Evolutionary conservation across 2,329 filamentous ascomycete genomes (phyloP), one percentile per base, ranked within the genome.

Genomic region (Hypoxylon sp.): DNA sequence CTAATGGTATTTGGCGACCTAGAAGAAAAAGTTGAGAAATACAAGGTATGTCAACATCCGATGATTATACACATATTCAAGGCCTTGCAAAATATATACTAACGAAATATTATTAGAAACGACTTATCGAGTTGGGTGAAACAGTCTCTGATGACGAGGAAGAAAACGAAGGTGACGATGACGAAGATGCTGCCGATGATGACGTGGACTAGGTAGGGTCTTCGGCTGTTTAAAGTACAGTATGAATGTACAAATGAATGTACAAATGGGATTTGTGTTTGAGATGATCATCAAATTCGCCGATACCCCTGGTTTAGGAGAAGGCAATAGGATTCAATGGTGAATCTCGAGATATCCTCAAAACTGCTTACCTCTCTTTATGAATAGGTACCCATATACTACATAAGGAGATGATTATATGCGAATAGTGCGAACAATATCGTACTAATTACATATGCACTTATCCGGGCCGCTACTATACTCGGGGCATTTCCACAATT

Each of bases 1-100:
- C 82, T 96, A 37, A 92, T 95, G 82, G 90, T 96, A 4, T 93
- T 94, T 79, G 90, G 88, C 13, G 93, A 96, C 76, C 77, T 94
- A 17, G 93, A 96, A 79, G 91, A 93, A 59, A 95, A 94, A 81
- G 84, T 89, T 53, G 85, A 86, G 46, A 89, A 88, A 73, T 94
- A 95, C 77, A 95, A 93, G 86, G 91, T 92, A 80, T 72, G 85
- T 78, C 42, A 42, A 19, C 54, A 19, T 26, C 39, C 50, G 54
- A 55, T 61, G 65, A 39, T 64, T 5, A 35, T 9, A 24, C 4
- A 35, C 11, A n/a, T 8, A 14, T 31, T 10, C 33, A 22, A 39
- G 29, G 3, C 19, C 1, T 52, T 56, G 17, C 13, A 50, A 42
- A 24, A 24, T 59, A 44, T 44, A 11, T 44, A 17, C 70, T 70